Evolutionary conservation across 2,329 filamentous ascomycete genomes (phyloP).

Genomic region (Raffaelea arxii): DNA sequence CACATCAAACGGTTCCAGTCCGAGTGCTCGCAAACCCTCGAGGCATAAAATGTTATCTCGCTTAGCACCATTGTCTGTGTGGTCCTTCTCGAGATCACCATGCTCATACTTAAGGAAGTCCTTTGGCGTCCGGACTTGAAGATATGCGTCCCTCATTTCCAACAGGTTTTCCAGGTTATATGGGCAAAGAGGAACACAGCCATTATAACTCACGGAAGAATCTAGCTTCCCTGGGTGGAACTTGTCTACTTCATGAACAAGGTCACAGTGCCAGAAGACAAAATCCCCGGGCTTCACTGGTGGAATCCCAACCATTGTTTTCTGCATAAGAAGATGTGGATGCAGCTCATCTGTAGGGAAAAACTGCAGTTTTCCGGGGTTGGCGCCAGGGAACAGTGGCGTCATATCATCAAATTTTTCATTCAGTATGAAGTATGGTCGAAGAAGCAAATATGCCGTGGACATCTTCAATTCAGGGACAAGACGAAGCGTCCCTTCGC

Average conservation of each 20-base stretch:
- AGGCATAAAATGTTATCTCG: conserved; percentile 3
- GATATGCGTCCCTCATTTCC: conserved; percentile 24
- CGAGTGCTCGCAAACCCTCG: conserved; percentile 6
- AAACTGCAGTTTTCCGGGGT: conserved; percentile 13
- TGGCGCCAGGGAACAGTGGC: conserved; percentile 13
- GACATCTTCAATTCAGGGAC: conserved; percentile 57
- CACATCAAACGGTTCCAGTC: conserved; percentile 6
- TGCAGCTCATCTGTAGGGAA: conserved; percentile 34
- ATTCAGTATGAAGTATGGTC: conserved; percentile 49
- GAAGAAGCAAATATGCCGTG: conserved; percentile 57
- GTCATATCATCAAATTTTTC: conserved; percentile 14
- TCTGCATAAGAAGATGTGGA: conserved; percentile 48
- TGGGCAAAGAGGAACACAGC: background rate
- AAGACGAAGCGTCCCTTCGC: conserved; percentile 60
- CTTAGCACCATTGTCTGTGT: conserved; percentile 10
- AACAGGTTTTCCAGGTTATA: background rate
- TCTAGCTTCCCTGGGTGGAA: background rate
- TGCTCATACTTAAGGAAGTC: conserved; percentile 41
- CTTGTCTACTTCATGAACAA: conserved; percentile 1
- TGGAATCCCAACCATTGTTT: conserved; percentile 54
- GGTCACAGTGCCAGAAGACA: conserved; percentile 56
- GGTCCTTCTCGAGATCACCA: conserved; percentile 31
- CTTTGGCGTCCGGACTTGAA: conserved; percentile 39
- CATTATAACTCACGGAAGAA: background rate
- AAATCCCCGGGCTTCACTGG: conserved; percentile 54